phyloP scores from a whole-genome alignment of 2,329 filamentous ascomycete species.

The Pezicula carpinea region DNA sequence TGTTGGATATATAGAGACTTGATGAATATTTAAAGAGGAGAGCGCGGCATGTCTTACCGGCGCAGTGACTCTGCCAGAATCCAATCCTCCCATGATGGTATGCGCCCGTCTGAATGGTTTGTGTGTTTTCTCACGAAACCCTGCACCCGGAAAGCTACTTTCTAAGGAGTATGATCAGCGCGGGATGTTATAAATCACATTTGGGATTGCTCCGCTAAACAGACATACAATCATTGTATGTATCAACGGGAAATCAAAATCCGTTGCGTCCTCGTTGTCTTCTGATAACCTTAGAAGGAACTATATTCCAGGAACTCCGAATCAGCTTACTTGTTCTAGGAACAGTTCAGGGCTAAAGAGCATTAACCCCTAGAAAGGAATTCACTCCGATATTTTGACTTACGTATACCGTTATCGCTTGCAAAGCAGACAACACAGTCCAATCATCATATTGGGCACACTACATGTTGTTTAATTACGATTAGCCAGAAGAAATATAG shows the following conservation, averaged over 20 bases:
- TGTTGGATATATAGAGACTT: too few species aligned
- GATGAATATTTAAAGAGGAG: neutral
- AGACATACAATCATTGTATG: constrained; percentile 12
- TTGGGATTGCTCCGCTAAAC: neutral
- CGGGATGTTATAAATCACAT: neutral
- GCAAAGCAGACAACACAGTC: constrained; percentile 14
- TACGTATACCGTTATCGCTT: constrained; percentile 15
- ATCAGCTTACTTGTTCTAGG: too few species aligned
- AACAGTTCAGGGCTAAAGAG: too few species aligned
- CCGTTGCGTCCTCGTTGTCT: constrained; percentile 8
- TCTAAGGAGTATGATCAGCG: neutral
- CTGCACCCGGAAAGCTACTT: neutral
- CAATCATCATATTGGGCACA: constrained; percentile 2
- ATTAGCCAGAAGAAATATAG: neutral
- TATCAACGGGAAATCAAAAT: constrained; percentile 14
- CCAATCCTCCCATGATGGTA: constrained; percentile 11
- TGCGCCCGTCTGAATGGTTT: neutral
- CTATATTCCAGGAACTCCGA: too few species aligned
- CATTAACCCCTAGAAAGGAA: too few species aligned
- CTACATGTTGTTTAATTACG: constrained; percentile 2
- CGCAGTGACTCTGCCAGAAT: constrained; percentile 11
- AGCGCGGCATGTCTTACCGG: constrained; percentile 8
- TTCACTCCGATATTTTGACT: too few species aligned
- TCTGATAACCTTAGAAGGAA: constrained; percentile 14
- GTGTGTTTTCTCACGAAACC: neutral